Conservation (phyloP, 2,329 filamentous ascomycete species). For the Diaporthe destruens region DNA sequence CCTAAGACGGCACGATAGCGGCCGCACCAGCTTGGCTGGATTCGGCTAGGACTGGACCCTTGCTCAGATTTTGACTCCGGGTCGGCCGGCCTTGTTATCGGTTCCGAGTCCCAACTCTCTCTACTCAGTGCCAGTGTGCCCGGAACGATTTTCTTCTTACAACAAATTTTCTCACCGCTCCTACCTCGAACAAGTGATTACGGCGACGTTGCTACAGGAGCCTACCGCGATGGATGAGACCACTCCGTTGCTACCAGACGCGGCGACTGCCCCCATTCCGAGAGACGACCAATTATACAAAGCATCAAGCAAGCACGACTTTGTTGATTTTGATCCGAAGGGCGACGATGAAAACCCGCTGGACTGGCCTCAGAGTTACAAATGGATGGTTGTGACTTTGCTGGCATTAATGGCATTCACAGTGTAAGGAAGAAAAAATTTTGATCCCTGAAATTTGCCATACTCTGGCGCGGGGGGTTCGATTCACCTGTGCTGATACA, state of each 20-base stretch:
- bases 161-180: background rate
- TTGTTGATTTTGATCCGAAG: conserved; percentile 60
- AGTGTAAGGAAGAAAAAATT: conserved; percentile 56
- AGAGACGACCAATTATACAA: conserved; percentile 43
- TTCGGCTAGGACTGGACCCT: conserved; percentile 27
- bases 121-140: background rate
- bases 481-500: background rate
- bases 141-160: background rate
- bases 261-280: conserved; percentile 43
- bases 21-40: conserved; percentile 6
- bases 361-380: conserved; percentile 65
- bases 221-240: conserved; percentile 51
- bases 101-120: background rate
- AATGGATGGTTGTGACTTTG: conserved; percentile 66
- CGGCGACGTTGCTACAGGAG: background rate
- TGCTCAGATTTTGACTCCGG: conserved; percentile 24
- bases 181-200: background rate
- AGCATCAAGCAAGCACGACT: conserved; percentile 42
- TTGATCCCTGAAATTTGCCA: background rate
- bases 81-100: conserved; percentile 3
- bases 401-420: conserved; percentile 68
- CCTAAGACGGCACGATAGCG: conserved; percentile 15
- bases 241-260: conserved; percentile 49
- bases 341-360: conserved; percentile 65
- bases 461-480: background rate